Conservation (phyloP, 2,329 filamentous ascomycete species). For the Magnaporthales sp. region DNA sequence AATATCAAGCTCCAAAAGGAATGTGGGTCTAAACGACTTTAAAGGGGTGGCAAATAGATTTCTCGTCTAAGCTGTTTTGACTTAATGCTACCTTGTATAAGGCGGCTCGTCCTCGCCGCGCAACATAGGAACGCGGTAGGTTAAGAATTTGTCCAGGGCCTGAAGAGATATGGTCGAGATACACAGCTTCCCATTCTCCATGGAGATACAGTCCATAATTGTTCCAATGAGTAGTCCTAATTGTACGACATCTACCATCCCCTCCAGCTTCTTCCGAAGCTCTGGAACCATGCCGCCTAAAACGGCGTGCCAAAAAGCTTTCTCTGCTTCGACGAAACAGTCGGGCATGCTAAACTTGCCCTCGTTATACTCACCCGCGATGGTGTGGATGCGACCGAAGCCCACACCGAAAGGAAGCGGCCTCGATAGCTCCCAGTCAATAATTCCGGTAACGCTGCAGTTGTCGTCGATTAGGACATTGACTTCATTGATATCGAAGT, state of each 20-base stretch:
- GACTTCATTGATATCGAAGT: constrained; percentile 17
- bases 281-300: constrained; percentile 16
- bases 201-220: constrained; percentile 14
- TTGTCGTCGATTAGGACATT: constrained; percentile 14
- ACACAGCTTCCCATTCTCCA: constrained; percentile 17
- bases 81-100: background rate
- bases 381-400: constrained; percentile 16
- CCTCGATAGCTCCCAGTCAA: constrained; percentile 13
- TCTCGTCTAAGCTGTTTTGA: too few species aligned
- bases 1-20: too few species aligned
- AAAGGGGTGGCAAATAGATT: too few species aligned
- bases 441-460: constrained; percentile 12
- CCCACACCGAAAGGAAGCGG: constrained; percentile 6
- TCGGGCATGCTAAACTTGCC: constrained; percentile 18
- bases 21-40: too few species aligned
- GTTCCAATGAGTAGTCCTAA: constrained; percentile 20
- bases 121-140: constrained; percentile 16
- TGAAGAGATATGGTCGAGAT: constrained; percentile 13
- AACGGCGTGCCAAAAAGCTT: constrained; percentile 17
- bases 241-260: constrained; percentile 21
- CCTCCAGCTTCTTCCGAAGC: constrained; percentile 19
- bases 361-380: constrained; percentile 15
- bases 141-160: constrained; percentile 19
- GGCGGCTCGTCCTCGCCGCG: constrained; percentile 6
- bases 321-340: constrained; percentile 17